Base-by-base conservation (phyloP, 2,329 filamentous ascomycete genomes). In the Cladosporium sphaerospermum region DNA sequence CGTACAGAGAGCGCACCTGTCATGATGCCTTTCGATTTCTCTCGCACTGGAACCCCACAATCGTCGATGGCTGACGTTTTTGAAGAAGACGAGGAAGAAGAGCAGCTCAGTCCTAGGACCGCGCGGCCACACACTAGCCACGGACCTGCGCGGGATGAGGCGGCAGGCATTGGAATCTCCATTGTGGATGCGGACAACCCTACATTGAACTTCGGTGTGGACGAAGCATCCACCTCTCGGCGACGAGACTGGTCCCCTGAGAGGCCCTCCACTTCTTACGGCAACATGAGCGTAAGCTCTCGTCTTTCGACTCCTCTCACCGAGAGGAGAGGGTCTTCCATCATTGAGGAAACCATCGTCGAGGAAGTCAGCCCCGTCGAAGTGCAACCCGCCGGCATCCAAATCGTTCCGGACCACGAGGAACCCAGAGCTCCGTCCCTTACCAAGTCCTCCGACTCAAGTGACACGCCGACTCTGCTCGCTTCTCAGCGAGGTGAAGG, bases 51-150 rank as follows among this genome's bases (percentile, higher is more conserved):
- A 18, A 64, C 64, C 11, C 61, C 64, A 9, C 60, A 80, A 59
- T 83, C 85, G 0, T 85, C 85, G 0, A 91, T 93, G 87, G 87
- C 85, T 0, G 88, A 92, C 65, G 88, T 93, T 1, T 93, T 92
- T 58, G 88, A 93, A 64, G 88, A 92, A 61, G 88, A 91, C 28
- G 88, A 90, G 58, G 85, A 88, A 61, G 78, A 82, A 10, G 51
- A 53, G 3, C 28, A 18, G 18, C 10, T 53, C n/a, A 47, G 51
- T 40, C 44, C 51, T 9, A 47, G 31, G 36, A 37, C 23, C 16
- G 31, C 11, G 13, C 28, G 48, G 11, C 48, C 48, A 4, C 51
- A 53, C 44, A 46, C 51, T 10, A 47, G 51, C 40, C 76, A 76
- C 16, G 48, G 48, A 11, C 48, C 40, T 10, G 16, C 11, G 16